A percentile compares a stretch with the other conserved stretches of the same genome.
Evolutionary conservation across 352 stramenopile genomes (phyloP).

Genomic region (Globisporangium rhizosaccharum): DNA sequence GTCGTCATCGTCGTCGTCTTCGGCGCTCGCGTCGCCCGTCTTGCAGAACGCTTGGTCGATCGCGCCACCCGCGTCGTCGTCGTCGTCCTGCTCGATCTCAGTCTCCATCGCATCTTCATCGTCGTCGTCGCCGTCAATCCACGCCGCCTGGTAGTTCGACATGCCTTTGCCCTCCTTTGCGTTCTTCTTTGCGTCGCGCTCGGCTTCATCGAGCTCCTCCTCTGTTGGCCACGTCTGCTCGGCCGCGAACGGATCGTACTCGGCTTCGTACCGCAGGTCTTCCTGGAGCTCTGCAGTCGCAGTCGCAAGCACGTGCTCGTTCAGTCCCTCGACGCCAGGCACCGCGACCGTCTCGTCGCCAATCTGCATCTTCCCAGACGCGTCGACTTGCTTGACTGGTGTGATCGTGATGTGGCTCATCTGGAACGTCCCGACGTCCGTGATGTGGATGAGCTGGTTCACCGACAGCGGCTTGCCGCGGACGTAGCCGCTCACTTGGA

Average conservation of each 20-base stretch:
- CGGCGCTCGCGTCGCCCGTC: constrained; percentile 46
- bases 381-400: constrained; percentile 36
- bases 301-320: constrained; percentile 49
- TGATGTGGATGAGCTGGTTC: constrained; percentile 96
- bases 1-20: constrained; percentile 56
- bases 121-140: constrained; percentile 83
- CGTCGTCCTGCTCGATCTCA: constrained; percentile 37
- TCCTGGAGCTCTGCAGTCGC: constrained; percentile 60
- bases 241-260: constrained; percentile 92
- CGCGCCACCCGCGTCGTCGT: constrained; percentile 22
- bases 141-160: constrained; percentile 94
- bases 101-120: constrained; percentile 41
- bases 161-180: constrained; percentile 47
- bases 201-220: constrained; percentile 92
- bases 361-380: constrained; percentile 32
- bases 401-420: constrained; percentile 67
- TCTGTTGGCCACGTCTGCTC: constrained; percentile 98
- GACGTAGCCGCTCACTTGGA: constrained; percentile 94
- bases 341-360: constrained; percentile 21
- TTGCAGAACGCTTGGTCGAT: constrained; percentile 84
- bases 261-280: constrained; percentile 83
- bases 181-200: constrained; percentile 51
- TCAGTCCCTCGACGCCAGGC: constrained; percentile 7
- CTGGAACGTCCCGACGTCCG: constrained; percentile 93
- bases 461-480: constrained; percentile 92